Evolutionary conservation across 352 stramenopile species (phyloP).

Genomic region (Pythium coloratum): DNA sequence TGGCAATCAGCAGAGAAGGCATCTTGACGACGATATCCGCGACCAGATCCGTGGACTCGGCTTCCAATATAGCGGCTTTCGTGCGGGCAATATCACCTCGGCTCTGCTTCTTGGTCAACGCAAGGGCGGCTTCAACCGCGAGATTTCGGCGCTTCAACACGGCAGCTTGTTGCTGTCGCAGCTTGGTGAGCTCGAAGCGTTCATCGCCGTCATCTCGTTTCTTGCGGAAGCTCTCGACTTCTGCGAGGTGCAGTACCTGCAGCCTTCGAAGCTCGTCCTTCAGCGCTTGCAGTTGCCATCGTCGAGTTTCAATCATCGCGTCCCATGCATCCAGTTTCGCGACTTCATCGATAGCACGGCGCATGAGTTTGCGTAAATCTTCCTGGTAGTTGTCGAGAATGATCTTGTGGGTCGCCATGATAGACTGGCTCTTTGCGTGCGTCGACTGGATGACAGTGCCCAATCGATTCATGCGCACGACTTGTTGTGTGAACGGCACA

Average conservation of each 20-base stretch:
- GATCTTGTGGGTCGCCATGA: constrained; percentile 41
- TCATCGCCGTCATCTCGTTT: constrained; percentile 70
- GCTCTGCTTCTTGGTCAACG: constrained; percentile 27
- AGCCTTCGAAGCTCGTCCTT: constrained; percentile 56
- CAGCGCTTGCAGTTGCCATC: constrained; percentile 58
- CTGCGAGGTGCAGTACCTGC: constrained; percentile 60
- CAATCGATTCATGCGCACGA: constrained; percentile 52
- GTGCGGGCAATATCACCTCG: constrained; percentile 35
- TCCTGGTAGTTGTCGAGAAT: constrained; percentile 59
- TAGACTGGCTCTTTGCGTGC: constrained; percentile 37
- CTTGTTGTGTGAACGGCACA: constrained; percentile 75
- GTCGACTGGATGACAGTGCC: constrained; percentile 41
- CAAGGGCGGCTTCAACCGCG: constrained; percentile 41
- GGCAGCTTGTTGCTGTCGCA: constrained; percentile 49
- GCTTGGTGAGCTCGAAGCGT: constrained; percentile 54
- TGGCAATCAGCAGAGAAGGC: constrained; percentile 66
- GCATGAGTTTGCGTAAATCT: constrained; percentile 56
- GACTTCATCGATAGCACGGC: constrained; percentile 51
- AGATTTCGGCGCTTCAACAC: constrained; percentile 51
- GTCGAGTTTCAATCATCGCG: constrained; percentile 56
- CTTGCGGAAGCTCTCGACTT: constrained; percentile 58
- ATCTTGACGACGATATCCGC: constrained; percentile 46
- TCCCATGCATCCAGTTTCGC: constrained; percentile 65
- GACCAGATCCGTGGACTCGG: constrained; percentile 16
- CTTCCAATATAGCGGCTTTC: constrained; percentile 24